A percentile compares a stretch with the other conserved stretches of the same genome.
These are phyloP conservation scores for Arthrobotrys entomopaga DNA, from an alignment of 2,329 filamentous ascomycete species.

Conservation along the genomic window DNA sequence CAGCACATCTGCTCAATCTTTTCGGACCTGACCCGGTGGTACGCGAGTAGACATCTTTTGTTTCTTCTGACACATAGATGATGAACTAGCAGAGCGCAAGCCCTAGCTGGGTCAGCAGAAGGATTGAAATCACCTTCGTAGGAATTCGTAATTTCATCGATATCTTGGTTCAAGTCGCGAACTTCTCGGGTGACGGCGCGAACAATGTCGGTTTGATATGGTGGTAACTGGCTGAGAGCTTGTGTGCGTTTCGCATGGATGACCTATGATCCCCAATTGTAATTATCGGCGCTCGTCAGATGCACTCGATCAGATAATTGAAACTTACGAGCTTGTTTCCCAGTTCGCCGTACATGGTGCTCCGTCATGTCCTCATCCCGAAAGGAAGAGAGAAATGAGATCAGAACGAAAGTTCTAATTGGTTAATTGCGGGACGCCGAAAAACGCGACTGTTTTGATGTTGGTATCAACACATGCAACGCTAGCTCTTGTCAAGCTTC, in stretches of 20 bases:
- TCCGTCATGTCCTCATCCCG: background rate
- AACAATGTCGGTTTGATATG: constrained; percentile 91
- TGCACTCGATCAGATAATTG: constrained; percentile 16
- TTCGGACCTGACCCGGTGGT: constrained; percentile 88
- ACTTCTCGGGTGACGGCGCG: constrained; percentile 89
- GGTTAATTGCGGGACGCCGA: background rate
- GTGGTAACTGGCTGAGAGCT: constrained; percentile 83
- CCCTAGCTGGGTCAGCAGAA: constrained; percentile 80
- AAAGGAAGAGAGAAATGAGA: background rate
- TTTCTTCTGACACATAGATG: constrained; percentile 95
- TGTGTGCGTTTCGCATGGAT: constrained; percentile 96
- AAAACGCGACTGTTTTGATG: background rate
- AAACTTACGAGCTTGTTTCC: constrained; percentile 80
- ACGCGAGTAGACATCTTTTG: constrained; percentile 93
- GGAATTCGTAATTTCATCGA: constrained; percentile 79
- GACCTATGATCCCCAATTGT: constrained; percentile 69
- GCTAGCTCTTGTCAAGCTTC: too few species aligned
- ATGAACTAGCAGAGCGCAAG: constrained; percentile 89
- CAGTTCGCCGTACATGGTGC: constrained; percentile 83
- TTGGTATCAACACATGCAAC: background rate
- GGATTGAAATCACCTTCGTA: constrained; percentile 89
- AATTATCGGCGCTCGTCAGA: constrained; percentile 23
- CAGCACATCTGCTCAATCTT: constrained; percentile 94
- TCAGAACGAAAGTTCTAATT: background rate
- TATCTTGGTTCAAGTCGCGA: constrained; percentile 89